These are phyloP conservation scores for Floccularia luteovirens DNA, from an alignment of 768 basidiomycete genomes.

Conservation along the genomic window DNA sequence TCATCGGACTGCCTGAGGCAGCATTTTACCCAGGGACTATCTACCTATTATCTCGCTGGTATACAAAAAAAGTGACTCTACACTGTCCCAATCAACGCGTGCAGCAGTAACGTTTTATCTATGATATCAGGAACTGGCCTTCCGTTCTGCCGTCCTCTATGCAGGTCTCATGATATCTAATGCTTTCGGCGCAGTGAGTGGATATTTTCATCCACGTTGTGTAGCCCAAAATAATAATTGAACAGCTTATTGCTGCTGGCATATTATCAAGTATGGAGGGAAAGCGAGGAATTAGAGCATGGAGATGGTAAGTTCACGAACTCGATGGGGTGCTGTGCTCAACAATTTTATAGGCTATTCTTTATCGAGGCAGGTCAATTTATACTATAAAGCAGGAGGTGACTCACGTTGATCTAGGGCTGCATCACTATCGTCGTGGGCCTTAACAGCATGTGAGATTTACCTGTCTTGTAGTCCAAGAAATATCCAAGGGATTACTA, in stretches of 20 bases:
- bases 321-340: no score
- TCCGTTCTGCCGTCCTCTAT: constrained; percentile 55
- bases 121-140: constrained; percentile 46
- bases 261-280: constrained; percentile 67
- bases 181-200: constrained; percentile 55
- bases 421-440: constrained; percentile 56
- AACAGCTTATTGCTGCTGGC: constrained; percentile 65
- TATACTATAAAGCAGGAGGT: background rate
- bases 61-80: constrained; percentile 41
- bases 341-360: constrained; percentile 54
- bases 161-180: constrained; percentile 55
- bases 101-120: background rate
- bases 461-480: background rate
- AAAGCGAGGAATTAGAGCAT: constrained; percentile 55
- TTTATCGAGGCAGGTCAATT: constrained; percentile 47
- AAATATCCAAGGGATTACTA: background rate
- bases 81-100: background rate
- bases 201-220: background rate
- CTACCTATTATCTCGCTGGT: constrained; percentile 45
- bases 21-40: constrained; percentile 58
- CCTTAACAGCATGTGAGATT: constrained; percentile 40
- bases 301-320: constrained; percentile 52
- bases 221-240: background rate
- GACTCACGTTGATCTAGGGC: constrained; percentile 33
- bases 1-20: constrained; percentile 59